Evolutionary conservation across 305 asterid genomes (phyloP).

Genomic region (Solanum aculeatissimum): DNA sequence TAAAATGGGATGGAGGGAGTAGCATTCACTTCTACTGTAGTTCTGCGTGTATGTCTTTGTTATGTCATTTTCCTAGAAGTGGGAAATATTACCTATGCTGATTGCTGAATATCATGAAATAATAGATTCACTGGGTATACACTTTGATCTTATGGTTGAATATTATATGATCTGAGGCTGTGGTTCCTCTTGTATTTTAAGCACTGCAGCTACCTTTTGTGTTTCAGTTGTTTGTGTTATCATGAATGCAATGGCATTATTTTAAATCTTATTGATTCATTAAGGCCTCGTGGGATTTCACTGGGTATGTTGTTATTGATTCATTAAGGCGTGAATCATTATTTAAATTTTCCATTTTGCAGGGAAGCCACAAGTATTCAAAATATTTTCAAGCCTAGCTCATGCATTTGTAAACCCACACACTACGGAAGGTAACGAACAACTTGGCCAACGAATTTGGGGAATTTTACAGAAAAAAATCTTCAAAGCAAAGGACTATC

Average conservation of each 20-base stretch:
- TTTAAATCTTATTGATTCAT: neutral
- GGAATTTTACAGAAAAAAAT: constrained; percentile 87
- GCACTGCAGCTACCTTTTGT: neutral
- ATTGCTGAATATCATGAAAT: neutral
- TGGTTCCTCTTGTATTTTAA: neutral
- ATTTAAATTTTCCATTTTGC: constrained; percentile 14
- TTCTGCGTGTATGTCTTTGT: neutral
- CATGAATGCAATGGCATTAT: neutral
- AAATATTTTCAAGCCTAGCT: constrained; percentile 65
- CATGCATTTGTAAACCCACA: constrained; percentile 79
- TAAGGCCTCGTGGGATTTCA: neutral
- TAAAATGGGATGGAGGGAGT: too few species aligned
- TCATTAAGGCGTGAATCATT: neutral
- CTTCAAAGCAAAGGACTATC: constrained; percentile 84
- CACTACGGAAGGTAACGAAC: constrained; percentile 90
- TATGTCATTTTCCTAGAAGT: neutral
- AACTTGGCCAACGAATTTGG: constrained; percentile 93
- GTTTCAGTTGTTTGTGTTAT: neutral
- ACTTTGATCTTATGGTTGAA: neutral
- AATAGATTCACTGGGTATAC: neutral
- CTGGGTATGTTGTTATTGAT: neutral
- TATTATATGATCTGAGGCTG: neutral
- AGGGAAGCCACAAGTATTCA: constrained; percentile 77
- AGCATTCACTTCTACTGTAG: neutral
- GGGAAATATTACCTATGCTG: neutral